Percentiles rank a stretch among this genome's conserved stretches.
Evolutionary conservation across 768 basidiomycete genomes (phyloP).

Genomic region (Rhodotorula diobovata): DNA sequence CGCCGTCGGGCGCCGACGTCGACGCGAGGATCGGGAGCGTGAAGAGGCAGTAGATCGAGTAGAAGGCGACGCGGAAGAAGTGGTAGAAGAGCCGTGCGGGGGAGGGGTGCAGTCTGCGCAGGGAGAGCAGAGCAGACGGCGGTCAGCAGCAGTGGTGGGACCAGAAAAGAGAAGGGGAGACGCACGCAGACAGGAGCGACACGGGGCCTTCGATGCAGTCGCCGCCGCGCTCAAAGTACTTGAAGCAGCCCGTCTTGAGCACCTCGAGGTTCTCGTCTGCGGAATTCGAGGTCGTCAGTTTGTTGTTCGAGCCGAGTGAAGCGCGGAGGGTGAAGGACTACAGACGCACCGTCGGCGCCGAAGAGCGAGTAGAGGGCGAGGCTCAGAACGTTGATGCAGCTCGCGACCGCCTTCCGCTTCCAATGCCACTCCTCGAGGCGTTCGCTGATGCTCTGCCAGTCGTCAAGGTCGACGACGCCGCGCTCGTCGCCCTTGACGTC

Average conservation of each 20-base stretch:
- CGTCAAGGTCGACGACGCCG: constrained; percentile 44
- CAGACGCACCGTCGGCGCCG: constrained; percentile 74
- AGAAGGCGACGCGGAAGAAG: constrained; percentile 93
- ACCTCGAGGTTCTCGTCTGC: constrained; percentile 51
- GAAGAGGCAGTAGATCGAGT: constrained; percentile 87
- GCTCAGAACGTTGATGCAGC: constrained; percentile 87
- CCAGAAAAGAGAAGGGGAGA: constrained; percentile 55
- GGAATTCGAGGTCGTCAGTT: neutral
- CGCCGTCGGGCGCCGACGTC: neutral
- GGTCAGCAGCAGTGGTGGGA: neutral
- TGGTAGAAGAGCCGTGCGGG: constrained; percentile 75
- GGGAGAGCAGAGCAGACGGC: too few species aligned
- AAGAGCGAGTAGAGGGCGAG: constrained; percentile 92
- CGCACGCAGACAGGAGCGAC: constrained; percentile 78
- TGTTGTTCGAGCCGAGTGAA: neutral
- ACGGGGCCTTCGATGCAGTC: constrained; percentile 84
- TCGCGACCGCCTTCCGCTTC: constrained; percentile 72
- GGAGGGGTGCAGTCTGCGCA: constrained; percentile 66
- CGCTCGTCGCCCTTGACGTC: constrained; percentile 27
- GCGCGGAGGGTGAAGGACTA: neutral
- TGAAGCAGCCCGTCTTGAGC: constrained; percentile 73
- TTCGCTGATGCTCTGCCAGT: constrained; percentile 49
- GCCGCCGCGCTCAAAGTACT: constrained; percentile 92
- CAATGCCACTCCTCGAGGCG: constrained; percentile 74
- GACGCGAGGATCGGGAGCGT: constrained; percentile 47